Evolutionary conservation across 768 basidiomycete species (phyloP).

Genomic region (Tulasnella sp.): DNA sequence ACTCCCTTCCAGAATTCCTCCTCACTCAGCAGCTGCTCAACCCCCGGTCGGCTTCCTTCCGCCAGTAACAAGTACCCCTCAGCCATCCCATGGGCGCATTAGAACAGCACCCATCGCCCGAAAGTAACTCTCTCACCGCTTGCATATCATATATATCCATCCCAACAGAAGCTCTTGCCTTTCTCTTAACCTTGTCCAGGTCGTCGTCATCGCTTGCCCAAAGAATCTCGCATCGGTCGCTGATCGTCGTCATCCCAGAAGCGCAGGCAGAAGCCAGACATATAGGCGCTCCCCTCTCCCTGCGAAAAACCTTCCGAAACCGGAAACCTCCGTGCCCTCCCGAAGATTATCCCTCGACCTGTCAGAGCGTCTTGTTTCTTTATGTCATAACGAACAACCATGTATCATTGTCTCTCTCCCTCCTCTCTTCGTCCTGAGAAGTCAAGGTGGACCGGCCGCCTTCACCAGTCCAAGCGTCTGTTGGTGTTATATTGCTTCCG

Average conservation of each 20-base stretch:
- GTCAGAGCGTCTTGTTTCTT: neutral
- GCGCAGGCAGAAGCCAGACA: neutral
- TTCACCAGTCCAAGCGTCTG: neutral
- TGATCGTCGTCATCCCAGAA: neutral
- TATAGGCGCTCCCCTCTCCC: neutral
- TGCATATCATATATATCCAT: too few relatives aligned
- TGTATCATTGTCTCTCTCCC: neutral
- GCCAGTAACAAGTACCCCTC: neutral
- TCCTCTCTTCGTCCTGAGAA: neutral
- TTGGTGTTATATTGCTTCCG: neutral
- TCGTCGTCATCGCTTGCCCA: neutral
- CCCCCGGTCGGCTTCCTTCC: neutral
- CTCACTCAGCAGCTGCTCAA: neutral
- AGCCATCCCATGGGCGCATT: neutral
- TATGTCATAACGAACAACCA: neutral
- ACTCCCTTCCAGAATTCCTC: neutral
- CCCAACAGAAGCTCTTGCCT: too few relatives aligned
- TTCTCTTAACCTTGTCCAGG: neutral
- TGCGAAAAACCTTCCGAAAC: neutral
- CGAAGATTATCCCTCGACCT: neutral
- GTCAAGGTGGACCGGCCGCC: neutral
- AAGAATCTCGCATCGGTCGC: neutral
- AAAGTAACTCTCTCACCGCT: neutral
- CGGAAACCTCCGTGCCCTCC: neutral
- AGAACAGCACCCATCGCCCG: neutral